phyloP scores from a whole-genome alignment of 1,139 yeast genomes.

The Wickerhamomyces sp. region DNA sequence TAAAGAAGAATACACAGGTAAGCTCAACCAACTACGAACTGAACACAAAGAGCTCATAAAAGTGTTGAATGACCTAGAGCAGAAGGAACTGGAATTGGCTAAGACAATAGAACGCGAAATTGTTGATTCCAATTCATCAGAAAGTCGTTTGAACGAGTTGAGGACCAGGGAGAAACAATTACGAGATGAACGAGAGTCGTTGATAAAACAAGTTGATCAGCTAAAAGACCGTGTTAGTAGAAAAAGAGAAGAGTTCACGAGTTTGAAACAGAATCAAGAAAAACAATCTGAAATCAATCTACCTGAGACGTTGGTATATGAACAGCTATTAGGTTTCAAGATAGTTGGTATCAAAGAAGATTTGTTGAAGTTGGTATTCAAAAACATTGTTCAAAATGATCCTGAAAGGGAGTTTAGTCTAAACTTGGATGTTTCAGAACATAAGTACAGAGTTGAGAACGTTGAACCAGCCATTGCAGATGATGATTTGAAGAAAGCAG shows the following conservation, averaged over 20 bases:
- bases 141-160: conserved; percentile 17
- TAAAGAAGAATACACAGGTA: conserved; percentile 20
- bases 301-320: conserved; percentile 33
- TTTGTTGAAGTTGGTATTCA: conserved; percentile 35
- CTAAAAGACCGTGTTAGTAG: conserved; percentile 28
- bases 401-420: conserved; percentile 34
- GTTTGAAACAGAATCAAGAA: conserved; percentile 26
- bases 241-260: conserved; percentile 25
- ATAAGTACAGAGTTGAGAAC: conserved; percentile 29
- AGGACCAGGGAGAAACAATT: conserved; percentile 15
- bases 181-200: conserved; percentile 21
- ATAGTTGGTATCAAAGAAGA: conserved; percentile 38
- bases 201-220: conserved; percentile 22
- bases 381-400: conserved; percentile 38
- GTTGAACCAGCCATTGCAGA: conserved; percentile 32
- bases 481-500: conserved; percentile 22
- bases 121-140: conserved; percentile 17
- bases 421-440: conserved; percentile 35
- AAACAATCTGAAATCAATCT: conserved; percentile 34
- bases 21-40: conserved; percentile 15
- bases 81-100: conserved; percentile 22
- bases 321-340: conserved; percentile 40
- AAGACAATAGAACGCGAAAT: conserved; percentile 17
- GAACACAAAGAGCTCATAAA: conserved; percentile 24
- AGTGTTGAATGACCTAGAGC: conserved; percentile 16